Evolutionary conservation across 2,329 filamentous ascomycete species (phyloP).

Genomic region (Penicillium sp.): DNA sequence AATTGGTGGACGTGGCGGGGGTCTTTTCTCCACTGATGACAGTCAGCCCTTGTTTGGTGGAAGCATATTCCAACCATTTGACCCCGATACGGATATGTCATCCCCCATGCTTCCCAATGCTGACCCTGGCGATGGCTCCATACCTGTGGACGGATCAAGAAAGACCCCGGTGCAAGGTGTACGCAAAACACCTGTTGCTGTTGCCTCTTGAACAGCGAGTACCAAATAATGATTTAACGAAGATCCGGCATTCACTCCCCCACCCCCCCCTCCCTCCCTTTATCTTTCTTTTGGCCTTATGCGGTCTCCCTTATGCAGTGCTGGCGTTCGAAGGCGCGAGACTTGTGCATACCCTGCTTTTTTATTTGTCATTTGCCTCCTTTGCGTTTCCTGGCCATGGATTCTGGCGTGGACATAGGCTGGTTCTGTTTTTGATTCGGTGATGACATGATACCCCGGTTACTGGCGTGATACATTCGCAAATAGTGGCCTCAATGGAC

Average conservation of each 20-base stretch:
- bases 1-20: slow-evolving; percentile 51
- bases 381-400: slow-evolving; percentile 1
- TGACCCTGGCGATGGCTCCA: slow-evolving; percentile 21
- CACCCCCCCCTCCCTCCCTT: no score
- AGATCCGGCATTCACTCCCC: background rate
- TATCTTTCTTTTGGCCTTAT: background rate
- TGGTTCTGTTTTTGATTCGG: slow-evolving; percentile 16
- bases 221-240: slow-evolving; percentile 24
- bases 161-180: slow-evolving; percentile 20
- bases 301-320: slow-evolving; percentile 2
- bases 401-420: slow-evolving; percentile 11
- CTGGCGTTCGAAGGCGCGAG: slow-evolving; percentile 15
- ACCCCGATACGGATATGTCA: slow-evolving; percentile 17
- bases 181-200: slow-evolving; percentile 19
- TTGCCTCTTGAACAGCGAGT: background rate
- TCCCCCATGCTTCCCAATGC: slow-evolving; percentile 25
- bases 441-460: slow-evolving; percentile 34
- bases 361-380: slow-evolving; percentile 5
- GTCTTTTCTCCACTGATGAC: slow-evolving; percentile 45
- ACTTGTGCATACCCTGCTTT: background rate
- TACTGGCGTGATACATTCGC: slow-evolving; percentile 14
- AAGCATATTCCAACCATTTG: slow-evolving; percentile 35
- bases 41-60: slow-evolving; percentile 30
- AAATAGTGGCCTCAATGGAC: slow-evolving; percentile 12
- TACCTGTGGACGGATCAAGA: slow-evolving; percentile 20